Percentiles rank a stretch among this genome's conserved stretches.
Evolutionary conservation across 2,329 filamentous ascomycete genomes (phyloP).

Genomic region (Nectriaceae sp.): DNA sequence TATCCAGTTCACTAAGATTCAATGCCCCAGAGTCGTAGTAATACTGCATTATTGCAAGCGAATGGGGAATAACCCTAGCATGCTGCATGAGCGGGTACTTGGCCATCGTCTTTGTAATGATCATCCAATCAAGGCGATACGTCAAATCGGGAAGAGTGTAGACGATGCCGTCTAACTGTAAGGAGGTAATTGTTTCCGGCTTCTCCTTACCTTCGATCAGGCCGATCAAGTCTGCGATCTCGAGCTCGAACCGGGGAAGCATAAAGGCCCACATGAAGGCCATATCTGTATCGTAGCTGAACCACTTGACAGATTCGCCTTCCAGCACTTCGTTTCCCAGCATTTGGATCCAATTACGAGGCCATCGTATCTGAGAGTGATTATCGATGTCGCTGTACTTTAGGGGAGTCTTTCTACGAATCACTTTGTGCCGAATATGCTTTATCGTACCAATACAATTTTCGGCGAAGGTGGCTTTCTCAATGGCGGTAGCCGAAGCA

Average conservation of each 20-base stretch:
- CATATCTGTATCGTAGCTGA: not conserved
- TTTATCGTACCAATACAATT: too few relatives aligned
- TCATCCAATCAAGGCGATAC: conserved; percentile 3
- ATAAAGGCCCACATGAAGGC: not conserved
- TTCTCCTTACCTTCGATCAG: not conserved
- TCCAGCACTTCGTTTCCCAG: too few relatives aligned
- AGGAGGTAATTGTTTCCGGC: not conserved
- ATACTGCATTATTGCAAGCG: conserved; percentile 7
- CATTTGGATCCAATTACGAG: too few relatives aligned
- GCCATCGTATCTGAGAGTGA: too few relatives aligned
- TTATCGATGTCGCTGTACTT: too few relatives aligned
- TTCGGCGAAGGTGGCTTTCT: too few relatives aligned
- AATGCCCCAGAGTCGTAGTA: conserved; percentile 6
- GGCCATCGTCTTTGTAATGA: not conserved
- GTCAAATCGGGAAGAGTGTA: conserved; percentile 7
- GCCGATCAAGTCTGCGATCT: conserved; percentile 5
- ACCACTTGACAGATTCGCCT: not conserved
- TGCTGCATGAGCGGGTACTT: conserved; percentile 10
- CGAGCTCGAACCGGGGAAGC: conserved; percentile 1
- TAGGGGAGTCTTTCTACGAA: too few relatives aligned
- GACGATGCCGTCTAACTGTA: conserved; percentile 6
- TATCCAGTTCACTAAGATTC: not conserved
- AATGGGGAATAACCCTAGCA: conserved; percentile 12
- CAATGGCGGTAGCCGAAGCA: too few relatives aligned
- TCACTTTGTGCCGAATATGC: too few relatives aligned